These are phyloP conservation scores for Raphanus hybrid DNA, from an alignment of 441 rosid species.

Conservation along the genomic window DNA sequence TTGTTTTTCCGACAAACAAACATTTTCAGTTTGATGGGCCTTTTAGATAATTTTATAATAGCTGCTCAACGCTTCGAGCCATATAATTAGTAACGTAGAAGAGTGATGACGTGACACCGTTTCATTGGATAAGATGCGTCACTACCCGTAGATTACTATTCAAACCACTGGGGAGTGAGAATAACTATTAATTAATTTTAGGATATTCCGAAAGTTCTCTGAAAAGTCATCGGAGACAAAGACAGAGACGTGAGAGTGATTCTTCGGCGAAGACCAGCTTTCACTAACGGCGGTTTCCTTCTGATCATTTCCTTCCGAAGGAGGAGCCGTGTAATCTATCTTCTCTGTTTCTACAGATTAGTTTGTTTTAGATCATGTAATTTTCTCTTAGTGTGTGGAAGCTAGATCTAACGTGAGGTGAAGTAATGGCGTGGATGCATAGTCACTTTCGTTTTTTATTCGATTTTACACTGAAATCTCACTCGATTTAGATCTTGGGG, in stretches of 20 bases:
- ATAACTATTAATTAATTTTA: not conserved
- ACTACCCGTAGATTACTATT: slow-evolving; percentile 28
- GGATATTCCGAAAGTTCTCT: slow-evolving; percentile 26
- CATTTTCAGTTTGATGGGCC: slow-evolving; percentile 1
- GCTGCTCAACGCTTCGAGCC: not conserved
- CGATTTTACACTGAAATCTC: not conserved
- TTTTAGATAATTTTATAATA: not conserved
- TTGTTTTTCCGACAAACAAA: not conserved
- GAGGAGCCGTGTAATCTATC: slow-evolving; percentile 21
- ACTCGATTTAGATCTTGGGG: slow-evolving; percentile 32
- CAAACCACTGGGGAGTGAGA: slow-evolving; percentile 4
- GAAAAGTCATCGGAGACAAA: slow-evolving; percentile 40
- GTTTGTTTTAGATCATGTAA: slow-evolving; percentile 15
- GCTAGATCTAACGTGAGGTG: slow-evolving; percentile 36
- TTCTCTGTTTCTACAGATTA: not conserved
- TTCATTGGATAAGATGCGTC: slow-evolving; percentile 41
- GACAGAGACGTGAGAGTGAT: slow-evolving; percentile 25
- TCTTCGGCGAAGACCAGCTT: slow-evolving; percentile 38
- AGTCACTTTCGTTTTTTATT: not conserved
- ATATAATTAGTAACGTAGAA: not conserved
- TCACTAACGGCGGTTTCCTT: slow-evolving; percentile 34
- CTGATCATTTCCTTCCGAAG: slow-evolving; percentile 33
- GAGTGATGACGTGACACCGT: slow-evolving; percentile 20
- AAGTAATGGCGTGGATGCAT: slow-evolving; percentile 19
- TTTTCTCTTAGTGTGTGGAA: slow-evolving; percentile 2